Evolutionary conservation across 148 eudicot genomes (phyloP).

Genomic region (Pouteria glomerata): DNA sequence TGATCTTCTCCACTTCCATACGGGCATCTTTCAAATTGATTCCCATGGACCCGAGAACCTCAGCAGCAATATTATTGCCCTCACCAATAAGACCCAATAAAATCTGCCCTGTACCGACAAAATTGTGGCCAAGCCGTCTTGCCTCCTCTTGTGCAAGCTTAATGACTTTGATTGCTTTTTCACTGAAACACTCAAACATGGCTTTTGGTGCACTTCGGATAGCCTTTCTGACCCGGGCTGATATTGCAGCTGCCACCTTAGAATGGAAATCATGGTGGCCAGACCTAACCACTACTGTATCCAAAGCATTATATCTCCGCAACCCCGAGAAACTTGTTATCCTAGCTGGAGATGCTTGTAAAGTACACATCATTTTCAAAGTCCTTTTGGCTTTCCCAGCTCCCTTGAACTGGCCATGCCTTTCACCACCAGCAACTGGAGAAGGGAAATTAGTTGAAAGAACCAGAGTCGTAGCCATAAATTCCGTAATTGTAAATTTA

Average conservation of each 20-base stretch:
- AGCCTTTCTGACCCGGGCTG: slow-evolving; percentile 40
- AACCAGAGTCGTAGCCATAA: slow-evolving; percentile 76
- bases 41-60: too few relatives aligned
- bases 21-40: too few relatives aligned
- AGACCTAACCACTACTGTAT: slow-evolving; percentile 34
- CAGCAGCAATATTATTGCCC: slow-evolving; percentile 98
- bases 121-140: slow-evolving; percentile 79
- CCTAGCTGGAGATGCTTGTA: slow-evolving; percentile 36
- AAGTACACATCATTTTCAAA: slow-evolving; percentile 44
- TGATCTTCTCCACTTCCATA: slow-evolving; percentile 95
- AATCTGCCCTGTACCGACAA: slow-evolving; percentile 95
- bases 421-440: slow-evolving; percentile 38
- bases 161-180: slow-evolving; percentile 91
- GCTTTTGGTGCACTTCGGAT: slow-evolving; percentile 59
- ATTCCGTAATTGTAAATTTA: slow-evolving; percentile 10
- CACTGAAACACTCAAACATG: slow-evolving; percentile 94
- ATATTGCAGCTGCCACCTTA: slow-evolving; percentile 47
- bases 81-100: slow-evolving; percentile 93
- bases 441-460: slow-evolving; percentile 56
- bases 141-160: slow-evolving; percentile 99
- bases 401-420: slow-evolving; percentile 41
- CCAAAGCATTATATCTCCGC: slow-evolving; percentile 58
- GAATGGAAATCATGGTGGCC: slow-evolving; percentile 47
- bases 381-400: slow-evolving; percentile 42
- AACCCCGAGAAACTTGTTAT: slow-evolving; percentile 57